phyloP scores from a whole-genome alignment of 345 rosid genomes.

The Aquilaria yunnanensis region DNA sequence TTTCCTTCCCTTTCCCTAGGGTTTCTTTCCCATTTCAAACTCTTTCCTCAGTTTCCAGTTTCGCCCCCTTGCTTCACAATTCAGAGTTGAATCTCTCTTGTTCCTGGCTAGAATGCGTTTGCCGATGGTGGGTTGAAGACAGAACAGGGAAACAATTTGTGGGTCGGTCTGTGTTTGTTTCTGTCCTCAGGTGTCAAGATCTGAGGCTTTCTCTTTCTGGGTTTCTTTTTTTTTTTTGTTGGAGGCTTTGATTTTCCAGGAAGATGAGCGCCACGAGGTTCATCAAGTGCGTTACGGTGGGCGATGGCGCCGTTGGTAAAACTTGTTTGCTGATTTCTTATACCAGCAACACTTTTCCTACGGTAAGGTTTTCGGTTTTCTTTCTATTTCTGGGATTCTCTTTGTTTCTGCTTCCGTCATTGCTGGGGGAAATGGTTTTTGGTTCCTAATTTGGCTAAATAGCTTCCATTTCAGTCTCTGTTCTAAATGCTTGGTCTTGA shows the following conservation, averaged over 20 bases:
- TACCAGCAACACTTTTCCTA: conserved; percentile 85
- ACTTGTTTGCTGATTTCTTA: conserved; percentile 84
- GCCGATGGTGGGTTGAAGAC: conserved; percentile 28
- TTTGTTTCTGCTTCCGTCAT: neutral
- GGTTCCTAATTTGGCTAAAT: neutral
- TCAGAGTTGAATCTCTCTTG: neutral
- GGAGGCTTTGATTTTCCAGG: neutral
- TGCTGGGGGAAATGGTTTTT: neutral
- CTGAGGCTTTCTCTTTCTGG: conserved; percentile 24
- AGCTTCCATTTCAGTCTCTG: neutral
- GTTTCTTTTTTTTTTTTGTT: neutral
- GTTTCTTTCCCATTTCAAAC: conserved; percentile 10
- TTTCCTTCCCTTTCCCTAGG: conserved; percentile 1
- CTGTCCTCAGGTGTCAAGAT: conserved; percentile 33
- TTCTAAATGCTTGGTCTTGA: too few relatives aligned
- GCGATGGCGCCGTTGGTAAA: conserved; percentile 91
- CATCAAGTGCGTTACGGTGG: conserved; percentile 88
- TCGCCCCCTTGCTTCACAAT: neutral
- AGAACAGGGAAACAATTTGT: conserved; percentile 6
- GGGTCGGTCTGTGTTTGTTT: conserved; percentile 1
- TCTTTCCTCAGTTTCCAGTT: conserved; percentile 9
- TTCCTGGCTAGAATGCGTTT: neutral
- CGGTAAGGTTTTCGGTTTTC: conserved; percentile 29
- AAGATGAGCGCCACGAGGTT: conserved; percentile 80
- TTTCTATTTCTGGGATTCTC: neutral